These are phyloP conservation scores for Hymenochaete sp. DNA, from an alignment of 1,284 basidiomycete genomes.

Conservation along the genomic window DNA sequence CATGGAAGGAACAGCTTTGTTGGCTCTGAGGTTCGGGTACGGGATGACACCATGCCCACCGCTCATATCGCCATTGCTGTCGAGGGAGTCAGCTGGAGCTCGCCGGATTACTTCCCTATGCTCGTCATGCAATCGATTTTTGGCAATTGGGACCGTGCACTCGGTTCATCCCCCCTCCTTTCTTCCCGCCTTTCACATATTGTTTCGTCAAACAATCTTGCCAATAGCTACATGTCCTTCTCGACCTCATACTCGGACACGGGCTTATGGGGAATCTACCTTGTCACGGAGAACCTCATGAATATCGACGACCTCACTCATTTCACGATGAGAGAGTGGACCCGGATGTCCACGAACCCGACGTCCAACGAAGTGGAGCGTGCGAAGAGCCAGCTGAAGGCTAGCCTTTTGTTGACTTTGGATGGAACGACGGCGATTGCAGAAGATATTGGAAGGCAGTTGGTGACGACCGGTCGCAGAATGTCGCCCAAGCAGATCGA, in stretches of 20 bases:
- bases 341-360: constrained; percentile 87
- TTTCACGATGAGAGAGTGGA: constrained; percentile 96
- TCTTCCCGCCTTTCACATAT: constrained; percentile 90
- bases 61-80: constrained; percentile 95
- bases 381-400: constrained; percentile 97
- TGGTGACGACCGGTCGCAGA: constrained; percentile 88
- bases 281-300: constrained; percentile 87
- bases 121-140: constrained; percentile 97
- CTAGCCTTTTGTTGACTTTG: constrained; percentile 80
- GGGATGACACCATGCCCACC: constrained; percentile 86
- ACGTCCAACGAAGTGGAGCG: constrained; percentile 87
- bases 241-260: constrained; percentile 99
- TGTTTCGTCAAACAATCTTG: constrained; percentile 90
- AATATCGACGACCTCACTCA: constrained; percentile 93
- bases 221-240: constrained; percentile 99
- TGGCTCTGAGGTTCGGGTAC: constrained; percentile 93
- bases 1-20: constrained; percentile 78
- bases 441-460: constrained; percentile 96
- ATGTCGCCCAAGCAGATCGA: constrained; percentile 93
- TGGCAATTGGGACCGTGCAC: constrained; percentile 98
- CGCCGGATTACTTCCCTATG: constrained; percentile 99
- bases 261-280: constrained; percentile 98
- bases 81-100: constrained; percentile 96
- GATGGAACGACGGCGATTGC: constrained; percentile 96
- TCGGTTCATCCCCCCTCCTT: constrained; percentile 85